phyloP scores from a whole-genome alignment of 768 basidiomycete species.

The Mrakia gelida region DNA sequence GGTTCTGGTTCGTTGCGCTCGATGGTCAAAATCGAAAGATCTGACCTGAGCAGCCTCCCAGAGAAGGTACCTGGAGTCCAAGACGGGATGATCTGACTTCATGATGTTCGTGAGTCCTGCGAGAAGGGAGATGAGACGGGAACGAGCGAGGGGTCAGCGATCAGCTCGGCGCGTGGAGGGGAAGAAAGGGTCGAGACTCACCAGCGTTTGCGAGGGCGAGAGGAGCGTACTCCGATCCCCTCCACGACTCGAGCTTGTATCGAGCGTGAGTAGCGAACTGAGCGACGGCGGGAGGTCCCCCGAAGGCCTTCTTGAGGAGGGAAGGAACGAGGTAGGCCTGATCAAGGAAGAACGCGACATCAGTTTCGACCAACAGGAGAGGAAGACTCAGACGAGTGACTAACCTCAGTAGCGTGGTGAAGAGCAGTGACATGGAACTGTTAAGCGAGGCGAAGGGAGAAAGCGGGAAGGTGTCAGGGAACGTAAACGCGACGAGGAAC shows the following conservation, averaged over 20 bases:
- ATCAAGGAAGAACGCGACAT: slow-evolving; percentile 51
- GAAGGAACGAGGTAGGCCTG: slow-evolving; percentile 76
- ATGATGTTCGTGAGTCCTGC: slow-evolving; percentile 58
- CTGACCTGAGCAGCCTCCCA: slow-evolving; percentile 67
- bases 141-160: slow-evolving; percentile 60
- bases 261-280: slow-evolving; percentile 48
- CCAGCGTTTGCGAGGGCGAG: slow-evolving; percentile 65
- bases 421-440: slow-evolving; percentile 46
- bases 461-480: slow-evolving; percentile 36
- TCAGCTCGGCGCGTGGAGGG: slow-evolving; percentile 41
- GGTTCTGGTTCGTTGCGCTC: slow-evolving; percentile 54
- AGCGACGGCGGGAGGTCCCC: slow-evolving; percentile 44
- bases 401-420: slow-evolving; percentile 70
- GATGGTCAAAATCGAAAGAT: slow-evolving; percentile 64
- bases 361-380: too few species aligned
- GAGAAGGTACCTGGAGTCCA: slow-evolving; percentile 53
- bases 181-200: slow-evolving; percentile 33
- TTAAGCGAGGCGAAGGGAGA: slow-evolving; percentile 58
- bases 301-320: slow-evolving; percentile 63
- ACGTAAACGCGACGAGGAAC: background rate
- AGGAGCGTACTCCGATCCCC: slow-evolving; percentile 73
- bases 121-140: slow-evolving; percentile 49
- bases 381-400: slow-evolving; percentile 36
- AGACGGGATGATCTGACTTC: slow-evolving; percentile 54
- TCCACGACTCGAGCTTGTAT: slow-evolving; percentile 52